Conservation (phyloP, 2,329 filamentous ascomycete species). For the Myriosclerotinia scirpicola region DNA sequence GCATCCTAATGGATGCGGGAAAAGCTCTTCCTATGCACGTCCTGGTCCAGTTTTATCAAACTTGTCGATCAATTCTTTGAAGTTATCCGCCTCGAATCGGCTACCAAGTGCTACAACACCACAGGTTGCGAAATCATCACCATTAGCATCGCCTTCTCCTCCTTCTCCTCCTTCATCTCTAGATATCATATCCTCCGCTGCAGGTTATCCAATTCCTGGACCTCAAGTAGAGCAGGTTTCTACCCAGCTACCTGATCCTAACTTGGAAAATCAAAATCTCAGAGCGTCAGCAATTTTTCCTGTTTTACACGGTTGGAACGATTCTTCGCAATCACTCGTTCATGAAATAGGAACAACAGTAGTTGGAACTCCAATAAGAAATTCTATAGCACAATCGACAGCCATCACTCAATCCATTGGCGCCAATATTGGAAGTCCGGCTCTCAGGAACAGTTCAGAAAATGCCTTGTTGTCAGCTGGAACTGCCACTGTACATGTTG, state of each 20-base stretch:
- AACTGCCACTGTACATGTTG: background rate
- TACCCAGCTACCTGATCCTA: background rate
- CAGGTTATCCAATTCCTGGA: background rate
- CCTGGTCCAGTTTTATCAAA: conserved; percentile 23
- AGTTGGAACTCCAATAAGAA: conserved; percentile 5
- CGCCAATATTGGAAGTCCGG: conserved; percentile 5
- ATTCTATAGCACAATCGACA: background rate
- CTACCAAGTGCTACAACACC: background rate
- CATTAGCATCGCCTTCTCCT: background rate
- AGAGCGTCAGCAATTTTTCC: background rate
- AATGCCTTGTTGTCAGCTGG: background rate
- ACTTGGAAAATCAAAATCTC: background rate
- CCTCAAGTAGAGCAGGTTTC: conserved; percentile 7
- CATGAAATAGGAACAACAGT: conserved; percentile 2
- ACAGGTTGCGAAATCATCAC: background rate
- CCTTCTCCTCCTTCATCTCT: background rate
- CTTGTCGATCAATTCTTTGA: conserved; percentile 14
- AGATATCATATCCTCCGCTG: background rate
- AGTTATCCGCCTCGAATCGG: background rate
- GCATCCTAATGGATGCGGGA: conserved; percentile 25
- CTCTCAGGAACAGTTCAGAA: background rate
- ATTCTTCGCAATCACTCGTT: conserved; percentile 3
- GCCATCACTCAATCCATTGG: conserved; percentile 4
- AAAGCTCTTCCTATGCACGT: conserved; percentile 16
- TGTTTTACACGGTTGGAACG: conserved; percentile 1